phyloP scores from a whole-genome alignment of 2,329 filamentous ascomycete genomes.

The Aspergillus sojae region DNA sequence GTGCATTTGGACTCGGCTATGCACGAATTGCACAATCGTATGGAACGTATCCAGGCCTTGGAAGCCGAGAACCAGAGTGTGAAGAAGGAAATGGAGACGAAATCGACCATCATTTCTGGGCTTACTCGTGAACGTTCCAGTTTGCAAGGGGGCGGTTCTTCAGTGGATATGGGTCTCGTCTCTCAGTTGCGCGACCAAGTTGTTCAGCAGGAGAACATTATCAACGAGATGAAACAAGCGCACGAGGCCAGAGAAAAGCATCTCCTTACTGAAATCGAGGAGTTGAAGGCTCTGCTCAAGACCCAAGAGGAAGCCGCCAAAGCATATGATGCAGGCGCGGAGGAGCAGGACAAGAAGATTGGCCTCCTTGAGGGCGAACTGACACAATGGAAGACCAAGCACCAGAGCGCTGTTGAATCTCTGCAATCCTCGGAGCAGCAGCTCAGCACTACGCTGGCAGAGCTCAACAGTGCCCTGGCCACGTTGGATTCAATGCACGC shows the following conservation, averaged over 20 bases:
- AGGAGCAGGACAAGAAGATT: slow-evolving; percentile 61
- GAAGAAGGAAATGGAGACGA: slow-evolving; percentile 95
- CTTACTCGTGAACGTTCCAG: slow-evolving; percentile 91
- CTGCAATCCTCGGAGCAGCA: slow-evolving; percentile 73
- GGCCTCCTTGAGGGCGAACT: slow-evolving; percentile 71
- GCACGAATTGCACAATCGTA: slow-evolving; percentile 84
- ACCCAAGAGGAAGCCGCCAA: slow-evolving; percentile 40
- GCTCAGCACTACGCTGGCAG: slow-evolving; percentile 70
- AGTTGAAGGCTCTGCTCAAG: slow-evolving; percentile 61
- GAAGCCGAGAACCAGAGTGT: slow-evolving; percentile 80
- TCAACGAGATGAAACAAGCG: slow-evolving; percentile 71
- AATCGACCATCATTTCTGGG: slow-evolving; percentile 93
- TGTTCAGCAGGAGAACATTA: slow-evolving; percentile 79
- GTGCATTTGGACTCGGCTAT: slow-evolving; percentile 87
- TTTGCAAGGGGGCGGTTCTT: slow-evolving; percentile 70
- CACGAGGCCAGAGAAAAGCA: slow-evolving; percentile 76
- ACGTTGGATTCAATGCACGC: slow-evolving; percentile 52
- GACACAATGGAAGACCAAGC: slow-evolving; percentile 73
- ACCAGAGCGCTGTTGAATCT: slow-evolving; percentile 68
- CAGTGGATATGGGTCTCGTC: slow-evolving; percentile 89
- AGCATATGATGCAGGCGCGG: slow-evolving; percentile 35
- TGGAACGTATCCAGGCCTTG: slow-evolving; percentile 86
- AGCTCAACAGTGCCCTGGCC: slow-evolving; percentile 70
- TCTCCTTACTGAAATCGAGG: slow-evolving; percentile 70
- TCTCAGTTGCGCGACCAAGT: slow-evolving; percentile 86